phyloP scores from a whole-genome alignment of 2,329 filamentous ascomycete genomes.

The Leptographium galeiforme region DNA sequence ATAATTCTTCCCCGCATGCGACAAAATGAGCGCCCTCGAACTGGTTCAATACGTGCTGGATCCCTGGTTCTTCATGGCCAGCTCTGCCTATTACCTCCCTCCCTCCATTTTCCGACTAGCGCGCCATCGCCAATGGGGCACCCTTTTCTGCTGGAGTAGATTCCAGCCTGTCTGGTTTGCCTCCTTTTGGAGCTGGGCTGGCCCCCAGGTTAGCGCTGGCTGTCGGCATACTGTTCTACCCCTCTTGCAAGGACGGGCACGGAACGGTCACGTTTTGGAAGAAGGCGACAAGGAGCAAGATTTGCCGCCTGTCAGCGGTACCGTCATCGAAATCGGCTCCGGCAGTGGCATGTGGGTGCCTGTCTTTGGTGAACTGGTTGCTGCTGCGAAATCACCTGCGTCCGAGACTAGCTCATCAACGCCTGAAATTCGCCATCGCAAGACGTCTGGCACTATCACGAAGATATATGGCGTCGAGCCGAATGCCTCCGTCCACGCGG shows the following conservation, averaged over 20 bases:
- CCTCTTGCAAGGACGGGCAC: constrained; percentile 36
- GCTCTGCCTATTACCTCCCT: constrained; percentile 36
- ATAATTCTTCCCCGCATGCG: too few relatives aligned
- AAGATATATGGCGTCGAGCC: constrained; percentile 53
- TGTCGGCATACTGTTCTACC: constrained; percentile 33
- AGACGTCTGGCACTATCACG: constrained; percentile 17
- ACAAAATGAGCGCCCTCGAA: constrained; percentile 1
- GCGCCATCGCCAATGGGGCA: constrained; percentile 17
- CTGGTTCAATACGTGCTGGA: constrained; percentile 22
- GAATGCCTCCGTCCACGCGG: constrained; percentile 37
- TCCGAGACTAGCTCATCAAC: not conserved
- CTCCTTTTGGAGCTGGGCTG: constrained; percentile 43
- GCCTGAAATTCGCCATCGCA: not conserved
- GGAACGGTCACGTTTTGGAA: constrained; percentile 21
- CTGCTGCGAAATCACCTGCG: not conserved
- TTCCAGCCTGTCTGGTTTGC: constrained; percentile 44
- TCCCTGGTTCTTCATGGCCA: constrained; percentile 40
- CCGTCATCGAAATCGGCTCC: constrained; percentile 49
- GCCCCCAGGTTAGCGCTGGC: constrained; percentile 32
- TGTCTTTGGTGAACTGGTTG: constrained; percentile 24
- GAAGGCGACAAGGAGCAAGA: constrained; percentile 8
- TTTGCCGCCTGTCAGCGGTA: constrained; percentile 29
- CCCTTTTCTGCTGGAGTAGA: constrained; percentile 26
- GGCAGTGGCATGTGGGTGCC: constrained; percentile 48
- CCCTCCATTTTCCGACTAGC: constrained; percentile 32